Percentiles rank a stretch among this genome's conserved stretches.
phyloP scores from a whole-genome alignment of 2,329 filamentous ascomycete species.

The Ascosphaera acerosa region DNA sequence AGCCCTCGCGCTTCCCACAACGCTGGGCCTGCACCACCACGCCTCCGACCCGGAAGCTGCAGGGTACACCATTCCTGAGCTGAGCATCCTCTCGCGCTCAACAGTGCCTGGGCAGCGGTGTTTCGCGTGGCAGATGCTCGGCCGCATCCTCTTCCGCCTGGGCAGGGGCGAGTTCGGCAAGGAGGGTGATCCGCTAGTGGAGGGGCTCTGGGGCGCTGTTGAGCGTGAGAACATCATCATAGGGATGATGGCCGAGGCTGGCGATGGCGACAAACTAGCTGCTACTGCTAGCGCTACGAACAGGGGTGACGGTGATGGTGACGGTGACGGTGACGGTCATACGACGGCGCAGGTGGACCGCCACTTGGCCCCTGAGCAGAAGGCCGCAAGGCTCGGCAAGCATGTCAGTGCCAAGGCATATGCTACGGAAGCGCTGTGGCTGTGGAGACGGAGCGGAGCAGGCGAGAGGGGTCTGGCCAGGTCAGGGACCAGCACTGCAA shows the following conservation, averaged over 20 bases:
- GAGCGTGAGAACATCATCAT: slow-evolving; percentile 55
- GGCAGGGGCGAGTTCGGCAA: slow-evolving; percentile 46
- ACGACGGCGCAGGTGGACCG: slow-evolving; percentile 1
- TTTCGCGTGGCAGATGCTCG: slow-evolving; percentile 74
- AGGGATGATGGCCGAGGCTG: slow-evolving; percentile 50
- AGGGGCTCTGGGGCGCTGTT: slow-evolving; percentile 60
- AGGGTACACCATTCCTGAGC: slow-evolving; percentile 75
- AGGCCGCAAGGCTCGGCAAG: slow-evolving; percentile 15
- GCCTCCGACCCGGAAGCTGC: slow-evolving; percentile 78
- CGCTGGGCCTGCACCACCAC: slow-evolving; percentile 75
- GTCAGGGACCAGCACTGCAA: slow-evolving; percentile 7
- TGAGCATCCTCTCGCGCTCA: slow-evolving; percentile 56
- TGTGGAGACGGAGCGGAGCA: slow-evolving; percentile 49
- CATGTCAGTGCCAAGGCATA: slow-evolving; percentile 64
- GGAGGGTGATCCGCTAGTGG: slow-evolving; percentile 36
- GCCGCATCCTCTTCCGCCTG: slow-evolving; percentile 58
- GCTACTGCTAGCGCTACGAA: slow-evolving; percentile 3
- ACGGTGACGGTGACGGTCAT: background rate
- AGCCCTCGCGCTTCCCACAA: slow-evolving; percentile 47
- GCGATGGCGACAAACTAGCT: slow-evolving; percentile 30
- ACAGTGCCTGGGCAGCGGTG: slow-evolving; percentile 69
- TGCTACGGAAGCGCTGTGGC: slow-evolving; percentile 72
- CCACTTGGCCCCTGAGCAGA: slow-evolving; percentile 1
- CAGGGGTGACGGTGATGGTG: background rate
- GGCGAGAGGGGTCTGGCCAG: slow-evolving; percentile 18